Base-by-base conservation (phyloP, 768 basidiomycete genomes). In the Tylopilus rubrobrunneus region DNA sequence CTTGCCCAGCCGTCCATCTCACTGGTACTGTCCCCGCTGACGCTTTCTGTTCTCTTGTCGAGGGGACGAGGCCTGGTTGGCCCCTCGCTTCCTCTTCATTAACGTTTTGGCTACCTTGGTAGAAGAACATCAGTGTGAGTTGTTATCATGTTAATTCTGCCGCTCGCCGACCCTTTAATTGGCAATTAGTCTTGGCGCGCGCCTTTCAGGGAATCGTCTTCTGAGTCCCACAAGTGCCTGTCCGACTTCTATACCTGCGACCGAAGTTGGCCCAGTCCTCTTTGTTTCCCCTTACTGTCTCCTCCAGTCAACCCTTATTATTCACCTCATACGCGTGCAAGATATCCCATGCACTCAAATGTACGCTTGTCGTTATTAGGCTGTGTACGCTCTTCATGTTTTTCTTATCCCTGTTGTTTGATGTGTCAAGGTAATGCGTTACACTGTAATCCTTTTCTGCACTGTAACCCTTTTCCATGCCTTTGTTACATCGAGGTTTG, bases 361-460 rank as follows among this genome's bases (percentile, higher is more conserved):
- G 61, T 66, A 63, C 33, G 48, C 44, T 58, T 52, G 56, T 65
- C 39, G 36, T 53, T 23, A 33, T 45, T 53, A 28, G 27, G 51
- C 10, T 56, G 51, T 62, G 60, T 62, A 65, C 19, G 45, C 42
- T 56, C 12, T 48, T 46, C 27, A 1, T 51, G 53, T 33, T 53
- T 56, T 44, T 19, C 25, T 23, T 62, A 42, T 56, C 29, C 39
- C 10, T 48, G 51, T n/a, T 63, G 56, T 61, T 60, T 25, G 7
- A 48, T 17, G n/a, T n/a, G 31, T 33, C 49, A 33, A 58, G 52
- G 45, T 48, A 54, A 45, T 50, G 21, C 34, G 31, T 48, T 42
- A 27, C 39, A 36, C 47, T 55, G 52, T 56, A 51, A 36, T 48
- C 51, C 25, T 1, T 6, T 34, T n/a, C 2, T 49, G 21, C 31